Conservation (phyloP, 2,329 filamentous ascomycete genomes). For the Botryotinia convoluta region DNA sequence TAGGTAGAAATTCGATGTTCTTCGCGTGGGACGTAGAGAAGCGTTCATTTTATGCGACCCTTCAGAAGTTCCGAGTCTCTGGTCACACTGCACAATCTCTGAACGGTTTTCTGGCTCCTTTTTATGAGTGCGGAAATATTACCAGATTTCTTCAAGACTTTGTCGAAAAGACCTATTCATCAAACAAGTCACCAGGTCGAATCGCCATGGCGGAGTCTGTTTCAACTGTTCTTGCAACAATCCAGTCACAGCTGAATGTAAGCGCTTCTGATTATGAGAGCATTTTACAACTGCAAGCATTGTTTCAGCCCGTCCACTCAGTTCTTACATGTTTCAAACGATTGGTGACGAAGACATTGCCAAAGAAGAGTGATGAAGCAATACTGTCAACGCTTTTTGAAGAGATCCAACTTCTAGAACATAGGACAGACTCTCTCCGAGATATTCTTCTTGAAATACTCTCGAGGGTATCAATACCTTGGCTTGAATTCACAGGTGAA, state of each 20-base stretch:
- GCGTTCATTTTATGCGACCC: slow-evolving; percentile 50
- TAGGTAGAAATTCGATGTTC: slow-evolving; percentile 70
- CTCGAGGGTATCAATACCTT: slow-evolving; percentile 60
- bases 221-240: slow-evolving; percentile 39
- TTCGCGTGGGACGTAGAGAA: slow-evolving; percentile 59
- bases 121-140: slow-evolving; percentile 40
- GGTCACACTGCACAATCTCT: slow-evolving; percentile 50
- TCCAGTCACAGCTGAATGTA: slow-evolving; percentile 36
- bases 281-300: slow-evolving; percentile 37
- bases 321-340: slow-evolving; percentile 37
- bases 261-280: slow-evolving; percentile 32
- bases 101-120: slow-evolving; percentile 42
- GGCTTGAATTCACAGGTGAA: slow-evolving; percentile 64
- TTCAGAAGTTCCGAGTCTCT: slow-evolving; percentile 51
- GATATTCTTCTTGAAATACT: slow-evolving; percentile 67
- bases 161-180: slow-evolving; percentile 35
- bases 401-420: slow-evolving; percentile 61
- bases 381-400: slow-evolving; percentile 61
- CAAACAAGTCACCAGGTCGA: slow-evolving; percentile 32
- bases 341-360: slow-evolving; percentile 32
- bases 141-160: slow-evolving; percentile 36
- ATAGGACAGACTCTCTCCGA: slow-evolving; percentile 59
- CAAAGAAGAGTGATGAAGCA: slow-evolving; percentile 53
- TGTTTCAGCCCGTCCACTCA: slow-evolving; percentile 36
- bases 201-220: slow-evolving; percentile 41